Evolutionary conservation across 768 basidiomycete species (phyloP).

Genomic region (Gymnopilus junonius): DNA sequence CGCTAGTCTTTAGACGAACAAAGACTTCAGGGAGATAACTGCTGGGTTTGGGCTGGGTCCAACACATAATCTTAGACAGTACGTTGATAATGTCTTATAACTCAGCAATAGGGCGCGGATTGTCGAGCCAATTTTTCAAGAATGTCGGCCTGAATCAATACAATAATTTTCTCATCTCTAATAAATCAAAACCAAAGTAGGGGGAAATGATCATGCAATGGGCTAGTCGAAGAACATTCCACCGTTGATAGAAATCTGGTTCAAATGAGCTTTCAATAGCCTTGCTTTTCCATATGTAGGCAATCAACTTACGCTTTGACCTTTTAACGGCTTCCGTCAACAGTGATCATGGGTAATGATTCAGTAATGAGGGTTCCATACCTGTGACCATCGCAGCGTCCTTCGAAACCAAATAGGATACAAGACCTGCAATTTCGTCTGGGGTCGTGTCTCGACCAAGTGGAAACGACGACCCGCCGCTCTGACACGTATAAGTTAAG

Average conservation of each 20-base stretch:
- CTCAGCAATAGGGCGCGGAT: no score
- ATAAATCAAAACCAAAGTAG: no score
- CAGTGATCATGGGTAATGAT: neutral
- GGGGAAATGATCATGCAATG: no score
- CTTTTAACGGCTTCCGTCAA: conserved; percentile 1
- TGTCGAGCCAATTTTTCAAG: no score
- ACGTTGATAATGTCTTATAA: no score
- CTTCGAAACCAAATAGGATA: conserved; percentile 40
- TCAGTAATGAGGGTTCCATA: neutral
- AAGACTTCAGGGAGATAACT: no score
- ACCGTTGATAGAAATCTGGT: conserved; percentile 27
- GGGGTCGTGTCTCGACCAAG: conserved; percentile 19
- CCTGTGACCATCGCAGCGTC: conserved; percentile 42
- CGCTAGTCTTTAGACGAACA: no score
- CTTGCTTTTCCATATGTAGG: neutral
- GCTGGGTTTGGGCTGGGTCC: no score
- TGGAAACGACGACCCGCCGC: neutral
- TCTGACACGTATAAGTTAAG: no score
- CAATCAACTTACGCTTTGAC: conserved; percentile 19
- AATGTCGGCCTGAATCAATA: no score
- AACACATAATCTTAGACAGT: no score
- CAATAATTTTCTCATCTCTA: no score
- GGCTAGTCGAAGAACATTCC: conserved; percentile 26
- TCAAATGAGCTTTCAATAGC: neutral
- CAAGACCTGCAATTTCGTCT: conserved; percentile 40